Conservation (phyloP, 2,329 filamentous ascomycete species). For the Diaporthe ilicicola region DNA sequence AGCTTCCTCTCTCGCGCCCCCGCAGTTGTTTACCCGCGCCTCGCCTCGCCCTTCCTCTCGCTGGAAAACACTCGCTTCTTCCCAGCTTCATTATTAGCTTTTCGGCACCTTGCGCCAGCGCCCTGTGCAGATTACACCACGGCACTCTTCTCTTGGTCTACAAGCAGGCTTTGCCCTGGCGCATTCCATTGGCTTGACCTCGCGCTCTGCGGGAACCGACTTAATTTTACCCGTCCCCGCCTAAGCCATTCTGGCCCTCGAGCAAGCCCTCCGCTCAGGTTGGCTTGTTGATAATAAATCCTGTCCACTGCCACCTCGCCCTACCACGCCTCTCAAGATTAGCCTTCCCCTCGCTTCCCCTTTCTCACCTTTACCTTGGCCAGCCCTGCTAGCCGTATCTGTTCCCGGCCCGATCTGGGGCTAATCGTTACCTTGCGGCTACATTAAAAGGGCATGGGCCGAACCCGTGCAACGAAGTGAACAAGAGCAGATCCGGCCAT, state of each 20-base stretch:
- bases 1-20: constrained; percentile 5
- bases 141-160: neutral
- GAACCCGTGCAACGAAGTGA: constrained; percentile 18
- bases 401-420: neutral
- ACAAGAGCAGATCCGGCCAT: neutral
- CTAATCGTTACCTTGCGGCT: neutral
- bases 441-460: constrained; percentile 20
- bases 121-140: constrained; percentile 9
- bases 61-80: neutral
- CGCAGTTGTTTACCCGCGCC: neutral
- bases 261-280: neutral
- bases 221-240: constrained; percentile 4
- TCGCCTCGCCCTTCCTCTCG: neutral
- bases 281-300: constrained; percentile 9
- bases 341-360: constrained; percentile 3
- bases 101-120: neutral
- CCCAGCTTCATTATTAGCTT: neutral
- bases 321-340: constrained; percentile 13
- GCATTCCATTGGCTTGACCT: constrained; percentile 21
- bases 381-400: constrained; percentile 15
- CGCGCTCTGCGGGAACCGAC: constrained; percentile 10
- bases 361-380: neutral
- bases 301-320: constrained; percentile 19
- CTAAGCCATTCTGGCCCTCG: constrained; percentile 1
- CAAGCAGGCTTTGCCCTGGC: neutral